These are phyloP conservation scores for Acanthamoeba triangularis DNA, from an alignment of 208 protist species.

Conservation along the genomic window DNA sequence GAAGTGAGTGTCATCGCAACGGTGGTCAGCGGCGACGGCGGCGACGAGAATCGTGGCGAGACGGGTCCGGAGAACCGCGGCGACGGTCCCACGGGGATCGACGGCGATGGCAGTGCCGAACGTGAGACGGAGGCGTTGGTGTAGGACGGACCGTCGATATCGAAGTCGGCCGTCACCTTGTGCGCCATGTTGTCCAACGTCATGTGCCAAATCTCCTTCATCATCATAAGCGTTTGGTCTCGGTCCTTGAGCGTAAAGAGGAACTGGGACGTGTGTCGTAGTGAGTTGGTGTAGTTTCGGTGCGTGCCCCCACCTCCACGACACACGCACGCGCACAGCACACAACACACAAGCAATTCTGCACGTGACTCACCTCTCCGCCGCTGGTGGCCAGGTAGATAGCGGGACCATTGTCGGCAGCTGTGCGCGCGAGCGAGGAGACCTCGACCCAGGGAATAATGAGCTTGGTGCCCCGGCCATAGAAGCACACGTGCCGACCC, in stretches of 20 bases:
- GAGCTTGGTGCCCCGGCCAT: not conserved
- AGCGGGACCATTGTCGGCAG: not conserved
- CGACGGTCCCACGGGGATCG: conserved; percentile 5
- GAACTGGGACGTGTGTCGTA: not conserved
- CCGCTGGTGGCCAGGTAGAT: conserved; percentile 50
- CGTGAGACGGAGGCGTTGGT: conserved; percentile 8
- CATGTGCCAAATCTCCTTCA: conserved; percentile 64
- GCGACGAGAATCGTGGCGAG: conserved; percentile 63
- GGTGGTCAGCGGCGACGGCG: conserved; percentile 58
- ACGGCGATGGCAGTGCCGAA: conserved; percentile 42
- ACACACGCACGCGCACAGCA: no score
- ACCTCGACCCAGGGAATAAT: conserved; percentile 61
- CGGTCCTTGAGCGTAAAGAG: not conserved
- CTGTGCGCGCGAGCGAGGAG: conserved; percentile 1
- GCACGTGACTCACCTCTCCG: not conserved
- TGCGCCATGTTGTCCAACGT: conserved; percentile 20
- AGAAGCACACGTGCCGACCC: conserved; percentile 57
- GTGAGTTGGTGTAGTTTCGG: no score
- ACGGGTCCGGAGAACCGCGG: conserved; percentile 9
- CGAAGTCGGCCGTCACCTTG: conserved; percentile 55
- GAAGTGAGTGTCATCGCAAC: conserved; percentile 38
- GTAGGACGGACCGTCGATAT: not conserved
- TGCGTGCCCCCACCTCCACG: no score
- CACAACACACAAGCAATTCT: no score
- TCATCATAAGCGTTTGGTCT: not conserved